Base-by-base conservation (phyloP, 1,139 yeast genomes). In the Geotrichum reessii region DNA sequence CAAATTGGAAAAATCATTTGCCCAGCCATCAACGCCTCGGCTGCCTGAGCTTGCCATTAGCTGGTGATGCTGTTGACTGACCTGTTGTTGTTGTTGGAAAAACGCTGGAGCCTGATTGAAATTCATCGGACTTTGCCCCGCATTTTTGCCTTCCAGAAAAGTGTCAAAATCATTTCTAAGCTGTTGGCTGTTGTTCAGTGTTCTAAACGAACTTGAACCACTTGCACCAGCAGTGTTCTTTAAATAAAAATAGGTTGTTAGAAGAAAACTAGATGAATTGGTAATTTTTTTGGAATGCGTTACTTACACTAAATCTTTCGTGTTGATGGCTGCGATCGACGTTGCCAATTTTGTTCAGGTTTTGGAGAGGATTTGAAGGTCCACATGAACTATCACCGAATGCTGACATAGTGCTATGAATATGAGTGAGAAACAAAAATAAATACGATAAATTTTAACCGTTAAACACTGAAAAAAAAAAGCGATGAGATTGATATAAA, bases 341-440 rank as follows among this genome's bases (percentile, higher is more conserved):
- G 5, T 61, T 58, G 3, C 67, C 59, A 46, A 71, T 73, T 61
- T 71, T 70, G 48, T 67, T 66, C 27, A 73, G 57, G 57, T 63
- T 64, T 55, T 68, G 69, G 40, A 71, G 65, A 4, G 76, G 70
- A 57, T 71, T 73, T 3, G 73, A 65, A 0, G 76, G 75, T 22
- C 76, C 76, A 58, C 76, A 73, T 17, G 67, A 61, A 17, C 25
- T 31, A 40, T 58, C 55, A 31, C 49, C 57, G 21, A 47, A 25
- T 17, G 33, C 55, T 2, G 61, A 58, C 61, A 58, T 58, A 14
- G 27, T 49, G 24, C n/a, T 17, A n/a, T 19, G 17, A 11, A n/a
- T 19, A 52, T 44, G 14, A 24, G 6, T 37, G 47, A 40, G n/a
- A 37, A n/a, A n/a, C n/a, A 22, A 14, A 22, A 1, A 27, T 17